Conservation (phyloP, 2,329 filamentous ascomycete genomes). For the Sclerotinia trifoliorum region DNA sequence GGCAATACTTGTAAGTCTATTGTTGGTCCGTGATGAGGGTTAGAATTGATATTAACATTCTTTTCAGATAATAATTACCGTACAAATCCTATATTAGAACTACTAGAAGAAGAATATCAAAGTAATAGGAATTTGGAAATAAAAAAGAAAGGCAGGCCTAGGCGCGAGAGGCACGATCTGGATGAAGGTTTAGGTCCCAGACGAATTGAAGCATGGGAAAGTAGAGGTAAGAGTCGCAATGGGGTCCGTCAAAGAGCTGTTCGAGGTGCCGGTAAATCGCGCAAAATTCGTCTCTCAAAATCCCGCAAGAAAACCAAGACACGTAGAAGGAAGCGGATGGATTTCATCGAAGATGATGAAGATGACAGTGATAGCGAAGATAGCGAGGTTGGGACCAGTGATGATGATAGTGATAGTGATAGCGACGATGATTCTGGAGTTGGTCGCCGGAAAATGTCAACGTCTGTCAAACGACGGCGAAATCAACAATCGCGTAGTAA, state of each 20-base stretch:
- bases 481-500: background rate
- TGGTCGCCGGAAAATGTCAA: background rate
- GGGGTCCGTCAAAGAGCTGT: background rate
- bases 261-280: background rate
- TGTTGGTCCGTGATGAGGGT: background rate
- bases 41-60: background rate
- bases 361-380: conserved; percentile 9
- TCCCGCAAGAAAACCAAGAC: background rate
- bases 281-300: background rate
- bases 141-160: background rate
- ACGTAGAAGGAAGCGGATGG: background rate
- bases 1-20: background rate
- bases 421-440: background rate
- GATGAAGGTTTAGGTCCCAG: background rate
- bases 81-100: conserved; percentile 4
- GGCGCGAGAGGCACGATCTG: background rate
- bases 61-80: background rate
- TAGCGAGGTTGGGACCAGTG: background rate
- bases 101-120: conserved; percentile 15
- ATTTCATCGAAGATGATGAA: background rate
- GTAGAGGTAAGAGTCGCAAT: background rate
- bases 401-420: background rate
- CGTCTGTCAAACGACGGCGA: background rate
- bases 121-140: background rate
- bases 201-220: background rate